Percentiles rank a stretch among this genome's conserved stretches.
phyloP scores from a whole-genome alignment of 116 monocot species.

The Cymodocea nodosa region DNA sequence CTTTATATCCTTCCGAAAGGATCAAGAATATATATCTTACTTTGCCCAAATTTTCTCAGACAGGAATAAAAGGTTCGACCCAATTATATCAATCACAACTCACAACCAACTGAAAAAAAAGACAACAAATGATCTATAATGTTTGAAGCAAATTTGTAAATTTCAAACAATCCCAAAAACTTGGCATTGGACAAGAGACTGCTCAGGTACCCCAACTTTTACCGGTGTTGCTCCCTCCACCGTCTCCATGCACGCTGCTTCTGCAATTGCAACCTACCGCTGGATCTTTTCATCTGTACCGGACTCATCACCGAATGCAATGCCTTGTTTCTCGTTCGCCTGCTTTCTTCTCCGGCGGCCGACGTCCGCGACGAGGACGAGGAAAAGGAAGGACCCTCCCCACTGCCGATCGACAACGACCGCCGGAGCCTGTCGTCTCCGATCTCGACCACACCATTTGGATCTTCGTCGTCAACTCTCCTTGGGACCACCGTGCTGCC shows the following conservation, averaged over 20 bases:
- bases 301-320: constrained; percentile 17
- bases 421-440: constrained; percentile 4
- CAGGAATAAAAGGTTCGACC: too few species aligned
- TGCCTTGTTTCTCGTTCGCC: not conserved
- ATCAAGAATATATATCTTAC: too few species aligned
- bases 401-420: constrained; percentile 22
- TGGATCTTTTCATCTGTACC: constrained; percentile 25
- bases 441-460: not conserved
- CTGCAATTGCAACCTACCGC: constrained; percentile 14
- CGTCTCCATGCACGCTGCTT: constrained; percentile 11
- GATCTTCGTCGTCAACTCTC: not conserved
- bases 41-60: too few species aligned
- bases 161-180: too few species aligned
- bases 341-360: constrained; percentile 7
- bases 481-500: not conserved
- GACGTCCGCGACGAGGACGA: constrained; percentile 2
- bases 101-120: too few species aligned
- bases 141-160: too few species aligned
- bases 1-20: too few species aligned
- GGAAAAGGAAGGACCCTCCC: not conserved
- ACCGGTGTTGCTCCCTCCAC: not conserved
- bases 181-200: too few species aligned
- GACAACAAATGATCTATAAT: too few species aligned
- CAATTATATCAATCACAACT: too few species aligned
- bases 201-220: too few species aligned